Conservation (phyloP, 73 alveolate species). For the Stentor roeselii region DNA sequence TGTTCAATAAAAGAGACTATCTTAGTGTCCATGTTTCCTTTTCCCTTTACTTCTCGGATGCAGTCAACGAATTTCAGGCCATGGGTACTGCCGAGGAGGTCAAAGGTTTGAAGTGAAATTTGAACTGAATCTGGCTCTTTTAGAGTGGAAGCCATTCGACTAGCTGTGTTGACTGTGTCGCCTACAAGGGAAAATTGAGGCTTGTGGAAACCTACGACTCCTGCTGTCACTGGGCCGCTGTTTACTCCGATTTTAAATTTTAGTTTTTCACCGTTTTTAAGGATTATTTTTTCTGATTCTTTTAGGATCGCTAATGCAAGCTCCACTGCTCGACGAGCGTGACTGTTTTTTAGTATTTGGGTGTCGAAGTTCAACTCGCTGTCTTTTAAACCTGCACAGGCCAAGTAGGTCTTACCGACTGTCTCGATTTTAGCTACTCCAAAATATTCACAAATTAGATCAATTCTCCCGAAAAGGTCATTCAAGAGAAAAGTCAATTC, state of each 20-base stretch:
- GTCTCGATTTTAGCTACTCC: slow-evolving; percentile 69
- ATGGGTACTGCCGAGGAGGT: not conserved
- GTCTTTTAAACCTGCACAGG: slow-evolving; percentile 78
- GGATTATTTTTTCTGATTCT: not conserved
- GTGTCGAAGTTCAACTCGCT: slow-evolving; percentile 34
- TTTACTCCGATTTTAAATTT: slow-evolving; percentile 87
- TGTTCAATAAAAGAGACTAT: not conserved
- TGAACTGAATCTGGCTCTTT: not conserved
- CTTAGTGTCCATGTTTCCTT: slow-evolving; percentile 40
- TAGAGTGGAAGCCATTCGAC: slow-evolving; percentile 66
- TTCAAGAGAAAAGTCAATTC: slow-evolving; percentile 47
- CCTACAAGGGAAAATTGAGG: slow-evolving; percentile 98
- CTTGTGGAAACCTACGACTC: slow-evolving; percentile 96
- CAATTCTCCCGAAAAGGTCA: slow-evolving; percentile 48
- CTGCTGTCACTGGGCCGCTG: slow-evolving; percentile 95
- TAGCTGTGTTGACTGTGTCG: slow-evolving; percentile 97
- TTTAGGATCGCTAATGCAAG: not conserved
- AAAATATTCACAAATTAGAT: slow-evolving; percentile 40
- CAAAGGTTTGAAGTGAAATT: not conserved
- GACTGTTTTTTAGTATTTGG: not conserved
- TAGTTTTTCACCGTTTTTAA: not conserved
- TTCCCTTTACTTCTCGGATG: slow-evolving; percentile 45
- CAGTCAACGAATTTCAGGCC: slow-evolving; percentile 26
- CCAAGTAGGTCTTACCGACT: slow-evolving; percentile 85
- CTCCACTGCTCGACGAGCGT: not conserved